Evolutionary conservation across 2,329 filamentous ascomycete species (phyloP), one percentile per base, ranked within the genome.

Genomic region (Volutella citrinella): DNA sequence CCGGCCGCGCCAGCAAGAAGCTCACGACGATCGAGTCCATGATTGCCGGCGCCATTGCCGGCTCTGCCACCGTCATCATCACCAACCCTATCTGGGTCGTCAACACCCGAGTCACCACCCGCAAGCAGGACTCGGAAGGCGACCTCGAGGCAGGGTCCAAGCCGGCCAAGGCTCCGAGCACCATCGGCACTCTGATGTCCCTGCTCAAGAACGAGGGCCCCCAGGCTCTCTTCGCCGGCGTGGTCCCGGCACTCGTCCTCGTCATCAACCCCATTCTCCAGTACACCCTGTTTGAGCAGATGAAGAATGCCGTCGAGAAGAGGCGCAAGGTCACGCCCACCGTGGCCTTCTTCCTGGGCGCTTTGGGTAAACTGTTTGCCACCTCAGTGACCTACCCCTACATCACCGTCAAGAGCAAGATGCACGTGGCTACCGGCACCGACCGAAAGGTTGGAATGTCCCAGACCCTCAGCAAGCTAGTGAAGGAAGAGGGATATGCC

Each of bases 1-100:
- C 85, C 34, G 86, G 85, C 20, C 81, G 87, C 45, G 76, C 81
- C 37, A 81, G 77, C 43, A 84, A 80, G 66, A 90, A 89, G 61
- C 82, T 98, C 60, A 93, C 87, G 13, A 95, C 93, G 0, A 64
- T 91, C 49, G 91, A 98, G 70, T 85, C 84, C 49, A 98, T 98
- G 84, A 82, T 95, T 40, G 91, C 93, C 4, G 93, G 93, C 48
- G 93, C 93, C 38, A 75, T 98, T 51, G 93, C 93, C 24, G 93
- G 93, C 10, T 90, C 84, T 48, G 91, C 91, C 10, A 98, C 93
- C 13, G 93, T 98, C 48, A 74, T 98, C 56, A 75, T 96, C 56
- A 98, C 93, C 42, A 98, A 98, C 71, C 93, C 93, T 28, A 98
- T 98, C 66, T 98, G 93, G 93, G 93, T 98, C 32, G 74, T 98